phyloP scores from a whole-genome alignment of 2,329 filamentous ascomycete genomes.

The Claviceps humidiphila region DNA sequence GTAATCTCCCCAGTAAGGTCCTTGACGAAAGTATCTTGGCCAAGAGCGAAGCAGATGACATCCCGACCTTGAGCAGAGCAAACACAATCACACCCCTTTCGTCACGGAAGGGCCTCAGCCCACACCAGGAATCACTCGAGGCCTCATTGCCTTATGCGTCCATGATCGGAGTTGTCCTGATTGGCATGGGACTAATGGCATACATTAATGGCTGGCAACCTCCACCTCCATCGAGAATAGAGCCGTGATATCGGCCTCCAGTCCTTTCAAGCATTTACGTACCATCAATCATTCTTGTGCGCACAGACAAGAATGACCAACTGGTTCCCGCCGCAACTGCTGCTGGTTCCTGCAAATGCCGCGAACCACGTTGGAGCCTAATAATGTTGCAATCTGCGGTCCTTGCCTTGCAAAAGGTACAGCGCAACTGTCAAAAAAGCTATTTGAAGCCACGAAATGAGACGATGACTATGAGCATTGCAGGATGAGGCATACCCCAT shows the following conservation, averaged over 20 bases:
- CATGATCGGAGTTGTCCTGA: constrained; percentile 67
- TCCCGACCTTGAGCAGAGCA: constrained; percentile 31
- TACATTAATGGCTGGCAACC: constrained; percentile 72
- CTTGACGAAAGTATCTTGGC: constrained; percentile 10
- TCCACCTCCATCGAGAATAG: constrained; percentile 17
- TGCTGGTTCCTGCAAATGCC: neutral
- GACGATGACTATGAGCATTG: constrained; percentile 8
- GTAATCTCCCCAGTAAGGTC: neutral
- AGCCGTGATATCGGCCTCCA: constrained; percentile 14
- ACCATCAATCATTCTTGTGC: neutral
- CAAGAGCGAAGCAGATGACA: constrained; percentile 23
- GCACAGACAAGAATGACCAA: neutral
- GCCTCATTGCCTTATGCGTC: constrained; percentile 62
- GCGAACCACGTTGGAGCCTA: neutral
- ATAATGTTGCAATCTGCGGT: neutral
- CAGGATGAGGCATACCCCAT: constrained; percentile 4
- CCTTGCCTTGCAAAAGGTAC: neutral
- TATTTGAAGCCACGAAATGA: constrained; percentile 8
- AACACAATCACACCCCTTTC: constrained; percentile 36
- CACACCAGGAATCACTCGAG: constrained; percentile 29
- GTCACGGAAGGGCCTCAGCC: constrained; percentile 24
- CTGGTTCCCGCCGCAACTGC: neutral
- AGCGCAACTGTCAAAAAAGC: constrained; percentile 7
- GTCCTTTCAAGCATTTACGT: too few relatives aligned
- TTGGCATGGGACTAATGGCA: constrained; percentile 75